phyloP scores from a whole-genome alignment of 2,329 filamentous ascomycete species.

The Fusarium nurragi region DNA sequence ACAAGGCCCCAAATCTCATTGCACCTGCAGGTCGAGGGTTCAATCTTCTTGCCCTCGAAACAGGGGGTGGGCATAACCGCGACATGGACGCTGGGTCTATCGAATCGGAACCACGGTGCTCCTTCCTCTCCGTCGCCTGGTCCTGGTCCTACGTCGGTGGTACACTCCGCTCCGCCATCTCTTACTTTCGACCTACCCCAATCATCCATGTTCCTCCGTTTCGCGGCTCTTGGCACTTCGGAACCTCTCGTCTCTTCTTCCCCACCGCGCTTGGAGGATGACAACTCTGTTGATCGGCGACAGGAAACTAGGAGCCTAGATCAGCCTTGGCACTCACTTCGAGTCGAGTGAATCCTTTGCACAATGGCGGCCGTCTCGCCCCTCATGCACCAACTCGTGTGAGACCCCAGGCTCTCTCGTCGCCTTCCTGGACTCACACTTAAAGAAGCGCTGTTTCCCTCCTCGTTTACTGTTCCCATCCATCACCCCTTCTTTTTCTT shows the following conservation, averaged over 20 bases:
- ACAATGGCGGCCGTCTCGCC: constrained; percentile 9
- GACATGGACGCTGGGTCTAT: constrained; percentile 7
- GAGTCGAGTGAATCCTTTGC: constrained; percentile 13
- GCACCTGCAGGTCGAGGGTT: neutral
- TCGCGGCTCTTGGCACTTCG: constrained; percentile 34
- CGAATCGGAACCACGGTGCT: constrained; percentile 28
- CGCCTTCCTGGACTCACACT: constrained; percentile 17
- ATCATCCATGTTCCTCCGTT: constrained; percentile 39
- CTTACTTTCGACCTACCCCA: constrained; percentile 35
- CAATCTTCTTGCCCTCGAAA: constrained; percentile 24
- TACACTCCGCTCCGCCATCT: constrained; percentile 26
- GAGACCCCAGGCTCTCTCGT: constrained; percentile 10
- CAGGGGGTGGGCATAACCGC: constrained; percentile 34
- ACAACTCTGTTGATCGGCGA: constrained; percentile 28
- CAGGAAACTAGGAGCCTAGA: constrained; percentile 19
- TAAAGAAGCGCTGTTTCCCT: constrained; percentile 34
- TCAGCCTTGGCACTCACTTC: constrained; percentile 6
- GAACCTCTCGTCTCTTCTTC: constrained; percentile 23
- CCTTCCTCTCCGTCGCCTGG: constrained; percentile 18
- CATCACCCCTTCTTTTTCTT: constrained; percentile 25
- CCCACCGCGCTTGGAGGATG: constrained; percentile 16
- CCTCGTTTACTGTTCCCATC: neutral
- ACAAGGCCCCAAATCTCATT: constrained; percentile 5
- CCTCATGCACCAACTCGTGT: neutral
- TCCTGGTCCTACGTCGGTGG: constrained; percentile 15